Base-by-base conservation (phyloP, 805 yeast species). In the Spathaspora passalidarum region DNA sequence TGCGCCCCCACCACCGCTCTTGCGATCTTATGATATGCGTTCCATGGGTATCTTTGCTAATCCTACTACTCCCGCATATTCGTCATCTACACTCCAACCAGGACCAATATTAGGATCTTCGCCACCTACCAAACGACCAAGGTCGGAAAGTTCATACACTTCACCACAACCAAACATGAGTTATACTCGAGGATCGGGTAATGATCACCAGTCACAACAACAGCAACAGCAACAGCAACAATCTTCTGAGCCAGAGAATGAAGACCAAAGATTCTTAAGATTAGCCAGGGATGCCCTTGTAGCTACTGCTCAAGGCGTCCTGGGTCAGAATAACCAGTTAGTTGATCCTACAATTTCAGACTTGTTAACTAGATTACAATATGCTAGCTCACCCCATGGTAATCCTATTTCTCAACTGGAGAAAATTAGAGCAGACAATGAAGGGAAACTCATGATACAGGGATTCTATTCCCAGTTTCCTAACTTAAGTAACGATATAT, bases 301-400 rank as follows among this genome's bases (percentile, higher is more conserved):
- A 10, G 80, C 81, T 20, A 75, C 80, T 0, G 74, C 75, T 10
- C 56, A 53, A 9, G 72, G 78, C 2, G 72, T 72, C 49, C 34
- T 29, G 34, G 34, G 34, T 29, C 32, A 49, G 19, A 49, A 52
- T 20, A 46, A 43, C 9, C 50, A 51, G 26, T 64, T 75, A 19
- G 76, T 82, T 5, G 88, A 82, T 57, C 87, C 88, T 4, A 81
- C 87, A 0, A 79, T 82, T 20, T 63, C 76, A 50, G 84, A 79
- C 55, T 66, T 82, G n/a, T 62, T 82, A 43, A 71, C 73, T 52
- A 60, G 88, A 44, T 66, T 81, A 37, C 86, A 82, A 55, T 82
- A 82, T 53, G 79, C 80, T 5, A 63, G 71, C 44, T 69, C 82
- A 22, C 84, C 84, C 2, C 84, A 79, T 59, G 84, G 84, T 1